phyloP scores from a whole-genome alignment of 2,329 filamentous ascomycete species.

The Alternaria sp. region DNA sequence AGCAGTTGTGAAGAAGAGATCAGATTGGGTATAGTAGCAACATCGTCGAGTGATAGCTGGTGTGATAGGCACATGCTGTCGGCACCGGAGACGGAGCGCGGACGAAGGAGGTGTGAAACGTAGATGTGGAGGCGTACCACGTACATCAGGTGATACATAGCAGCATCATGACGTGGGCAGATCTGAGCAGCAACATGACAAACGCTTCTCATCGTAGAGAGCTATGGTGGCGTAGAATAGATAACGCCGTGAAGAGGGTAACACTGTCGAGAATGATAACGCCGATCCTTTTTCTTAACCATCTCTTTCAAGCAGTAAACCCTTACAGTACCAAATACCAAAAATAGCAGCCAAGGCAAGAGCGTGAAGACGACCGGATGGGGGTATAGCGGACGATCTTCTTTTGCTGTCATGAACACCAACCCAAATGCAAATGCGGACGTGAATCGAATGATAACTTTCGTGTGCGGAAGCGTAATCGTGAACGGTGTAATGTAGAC shows the following conservation, averaged over 20 bases:
- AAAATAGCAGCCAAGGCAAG: constrained; percentile 2
- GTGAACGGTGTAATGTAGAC: constrained; percentile 5
- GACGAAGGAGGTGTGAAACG: constrained; percentile 9
- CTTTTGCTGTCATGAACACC: constrained; percentile 28
- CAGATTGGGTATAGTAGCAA: constrained; percentile 21
- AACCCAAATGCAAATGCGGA: constrained; percentile 30
- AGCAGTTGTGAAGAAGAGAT: constrained; percentile 13
- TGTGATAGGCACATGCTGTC: constrained; percentile 14
- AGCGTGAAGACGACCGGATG: constrained; percentile 15
- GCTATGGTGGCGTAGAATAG: neutral
- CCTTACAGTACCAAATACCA: constrained; percentile 1
- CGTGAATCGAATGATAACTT: constrained; percentile 15
- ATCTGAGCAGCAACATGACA: constrained; percentile 3
- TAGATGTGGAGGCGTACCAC: constrained; percentile 10
- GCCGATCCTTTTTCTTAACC: constrained; percentile 18
- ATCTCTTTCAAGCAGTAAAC: constrained; percentile 7
- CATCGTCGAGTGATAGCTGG: constrained; percentile 2
- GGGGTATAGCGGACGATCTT: constrained; percentile 32
- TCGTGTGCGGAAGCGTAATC: constrained; percentile 10
- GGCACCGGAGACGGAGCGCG: constrained; percentile 2
- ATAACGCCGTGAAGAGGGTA: constrained; percentile 2
- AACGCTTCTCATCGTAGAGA: constrained; percentile 8
- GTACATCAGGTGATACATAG: constrained; percentile 21
- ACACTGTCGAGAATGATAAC: constrained; percentile 12
- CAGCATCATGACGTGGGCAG: constrained; percentile 12